Evolutionary conservation across 2,329 filamentous ascomycete genomes (phyloP).

Genomic region (Alternaria solani): DNA sequence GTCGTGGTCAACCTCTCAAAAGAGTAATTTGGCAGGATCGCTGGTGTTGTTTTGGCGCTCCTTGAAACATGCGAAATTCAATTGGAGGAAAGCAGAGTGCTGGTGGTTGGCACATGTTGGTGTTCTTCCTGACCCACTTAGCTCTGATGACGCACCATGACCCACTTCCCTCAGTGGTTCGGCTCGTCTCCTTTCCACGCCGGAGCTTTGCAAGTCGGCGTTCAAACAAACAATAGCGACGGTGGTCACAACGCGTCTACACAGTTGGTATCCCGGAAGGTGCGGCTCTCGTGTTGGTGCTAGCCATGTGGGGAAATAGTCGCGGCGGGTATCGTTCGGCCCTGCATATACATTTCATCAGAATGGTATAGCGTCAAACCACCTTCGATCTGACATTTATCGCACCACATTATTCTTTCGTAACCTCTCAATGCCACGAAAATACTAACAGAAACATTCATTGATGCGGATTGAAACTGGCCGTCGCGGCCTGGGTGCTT

Average conservation of each 20-base stretch:
- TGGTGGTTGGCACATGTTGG: not conserved
- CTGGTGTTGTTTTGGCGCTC: not conserved
- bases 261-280: not conserved
- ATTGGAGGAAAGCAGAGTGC: not conserved
- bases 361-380: slow-evolving; percentile 32
- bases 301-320: not conserved
- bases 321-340: slow-evolving; percentile 5
- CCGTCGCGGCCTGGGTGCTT: slow-evolving; percentile 21
- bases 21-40: not conserved
- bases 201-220: not conserved
- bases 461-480: slow-evolving; percentile 23
- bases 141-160: slow-evolving; percentile 7
- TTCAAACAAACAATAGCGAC: not conserved
- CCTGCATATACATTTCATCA: slow-evolving; percentile 30
- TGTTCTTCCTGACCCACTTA: not conserved
- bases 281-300: not conserved
- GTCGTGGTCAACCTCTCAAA: not conserved
- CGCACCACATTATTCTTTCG: slow-evolving; percentile 11
- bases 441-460: slow-evolving; percentile 9
- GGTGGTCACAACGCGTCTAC: not conserved
- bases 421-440: slow-evolving; percentile 10
- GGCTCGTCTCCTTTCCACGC: not conserved
- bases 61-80: not conserved
- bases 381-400: slow-evolving; percentile 16
- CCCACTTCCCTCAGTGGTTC: not conserved